Conservation (phyloP, 371 early-diverging fungal species). For the Catenaria anguillulae region DNA sequence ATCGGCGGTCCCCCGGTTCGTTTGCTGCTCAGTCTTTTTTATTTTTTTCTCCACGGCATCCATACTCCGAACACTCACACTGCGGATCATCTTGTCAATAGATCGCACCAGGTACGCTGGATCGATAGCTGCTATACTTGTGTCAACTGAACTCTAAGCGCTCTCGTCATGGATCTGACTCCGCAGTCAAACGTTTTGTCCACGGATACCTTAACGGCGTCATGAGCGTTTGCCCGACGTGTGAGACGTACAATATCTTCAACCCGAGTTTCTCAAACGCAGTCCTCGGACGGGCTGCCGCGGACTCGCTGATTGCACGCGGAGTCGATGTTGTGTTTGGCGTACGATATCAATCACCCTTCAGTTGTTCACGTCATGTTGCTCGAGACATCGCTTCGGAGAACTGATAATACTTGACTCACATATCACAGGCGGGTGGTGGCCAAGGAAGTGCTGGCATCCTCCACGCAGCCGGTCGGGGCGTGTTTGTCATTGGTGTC, state of each 20-base stretch:
- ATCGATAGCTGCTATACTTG: too few species aligned
- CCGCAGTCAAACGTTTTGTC: background rate
- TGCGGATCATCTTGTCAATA: too few species aligned
- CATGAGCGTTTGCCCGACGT: background rate
- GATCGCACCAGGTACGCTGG: too few species aligned
- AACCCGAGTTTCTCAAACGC: conserved; percentile 2
- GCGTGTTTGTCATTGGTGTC: conserved; percentile 12
- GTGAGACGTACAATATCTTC: conserved; percentile 2
- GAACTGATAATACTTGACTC: background rate
- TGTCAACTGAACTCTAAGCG: too few species aligned
- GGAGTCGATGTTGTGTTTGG: conserved; percentile 12
- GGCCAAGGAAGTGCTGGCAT: conserved; percentile 6
- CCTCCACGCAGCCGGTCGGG: background rate
- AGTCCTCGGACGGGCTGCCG: background rate
- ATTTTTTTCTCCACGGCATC: too few species aligned
- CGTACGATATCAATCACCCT: too few species aligned
- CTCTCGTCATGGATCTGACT: too few species aligned
- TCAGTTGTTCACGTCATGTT: too few species aligned
- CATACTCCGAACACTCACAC: too few species aligned
- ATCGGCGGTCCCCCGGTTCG: conserved; percentile 9
- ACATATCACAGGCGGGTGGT: background rate
- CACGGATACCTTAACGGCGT: conserved; percentile 10
- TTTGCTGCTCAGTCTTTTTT: too few species aligned
- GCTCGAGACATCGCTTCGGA: background rate
- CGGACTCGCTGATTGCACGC: background rate